Conservation (phyloP, 169 alveolate genomes). For the Plasmodium cynomolgi region DNA sequence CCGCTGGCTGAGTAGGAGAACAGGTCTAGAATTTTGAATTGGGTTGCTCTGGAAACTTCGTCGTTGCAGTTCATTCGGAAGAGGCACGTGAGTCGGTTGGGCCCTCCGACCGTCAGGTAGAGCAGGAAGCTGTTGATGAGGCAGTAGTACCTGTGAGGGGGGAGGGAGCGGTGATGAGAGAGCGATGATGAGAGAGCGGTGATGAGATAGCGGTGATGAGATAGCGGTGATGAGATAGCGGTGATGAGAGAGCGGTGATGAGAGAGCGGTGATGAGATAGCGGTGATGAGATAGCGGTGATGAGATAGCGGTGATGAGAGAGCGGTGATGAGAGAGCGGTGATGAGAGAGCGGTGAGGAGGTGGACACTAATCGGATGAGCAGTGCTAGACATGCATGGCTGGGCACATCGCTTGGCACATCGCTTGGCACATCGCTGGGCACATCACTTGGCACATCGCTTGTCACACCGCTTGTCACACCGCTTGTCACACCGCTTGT, state of each 20-base stretch:
- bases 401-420: not conserved
- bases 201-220: no score
- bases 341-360: not conserved
- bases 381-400: not conserved
- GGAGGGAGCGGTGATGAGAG: not conserved
- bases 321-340: slow-evolving; percentile 74
- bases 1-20: slow-evolving; percentile 88
- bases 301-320: no score
- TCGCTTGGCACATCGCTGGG: not conserved
- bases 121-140: slow-evolving; percentile 79
- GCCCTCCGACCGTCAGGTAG: slow-evolving; percentile 85
- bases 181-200: not conserved
- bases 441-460: not conserved
- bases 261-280: slow-evolving; percentile 79
- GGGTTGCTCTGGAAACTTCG: slow-evolving; percentile 82
- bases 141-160: slow-evolving; percentile 78
- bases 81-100: slow-evolving; percentile 88
- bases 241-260: slow-evolving; percentile 76
- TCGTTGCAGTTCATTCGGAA: slow-evolving; percentile 92
- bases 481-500: not conserved
- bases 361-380: not conserved
- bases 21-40: slow-evolving; percentile 83
- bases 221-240: no score
- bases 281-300: not conserved
- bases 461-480: not conserved